Evolutionary conservation across 352 stramenopile species (phyloP), one percentile per base, ranked within the genome.

Genomic region (Phytophthora ramorum): DNA sequence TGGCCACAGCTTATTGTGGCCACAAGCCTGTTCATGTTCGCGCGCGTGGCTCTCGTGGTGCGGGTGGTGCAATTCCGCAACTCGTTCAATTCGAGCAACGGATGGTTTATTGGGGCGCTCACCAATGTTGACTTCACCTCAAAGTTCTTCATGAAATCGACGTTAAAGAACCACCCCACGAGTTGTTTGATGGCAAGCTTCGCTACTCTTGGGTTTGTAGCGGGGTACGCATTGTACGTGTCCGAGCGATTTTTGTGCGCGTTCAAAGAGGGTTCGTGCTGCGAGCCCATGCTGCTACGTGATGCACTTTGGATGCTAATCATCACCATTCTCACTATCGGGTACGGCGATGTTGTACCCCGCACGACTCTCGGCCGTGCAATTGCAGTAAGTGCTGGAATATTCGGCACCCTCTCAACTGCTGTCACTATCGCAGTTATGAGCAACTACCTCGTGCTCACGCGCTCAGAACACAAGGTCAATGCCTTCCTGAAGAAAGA

Each of bases 71-170:
- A 88, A 50, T 86, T 84, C 55, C 81, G 75, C 41, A 83, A 81
- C 68, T 81, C 83, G 61, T 91, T 94, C 69, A 94, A 92, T 55
- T 83, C 82, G 53, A 92, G 75, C 71, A 92, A 92, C 58, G 82
- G 83, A 40, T 91, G 83, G 82, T 94, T 94, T 67, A 92, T 94
- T 57, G 70, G 80, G 32, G 66, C 86, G 45, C 72, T 92, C 43
- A 94, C 86, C 19, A 92, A 92, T 48, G 81, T 94, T 26, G 82
- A 94, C 61, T 94, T 90, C 67, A 85, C 74, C 10, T 30, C 70
- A 16, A 70, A 76, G 12, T 94, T 91, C 66, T 91, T 92, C 53
- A 69, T 94, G 56, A 94, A 94, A 58, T 81, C 82, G 1, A 87
- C 79, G 45, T 74, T 94, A 35, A 91, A 91, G 53, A 90, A 91